Evolutionary conservation across 805 yeast species (phyloP), one percentile per base, ranked within the genome.

Genomic region (Candida namnaoensis): DNA sequence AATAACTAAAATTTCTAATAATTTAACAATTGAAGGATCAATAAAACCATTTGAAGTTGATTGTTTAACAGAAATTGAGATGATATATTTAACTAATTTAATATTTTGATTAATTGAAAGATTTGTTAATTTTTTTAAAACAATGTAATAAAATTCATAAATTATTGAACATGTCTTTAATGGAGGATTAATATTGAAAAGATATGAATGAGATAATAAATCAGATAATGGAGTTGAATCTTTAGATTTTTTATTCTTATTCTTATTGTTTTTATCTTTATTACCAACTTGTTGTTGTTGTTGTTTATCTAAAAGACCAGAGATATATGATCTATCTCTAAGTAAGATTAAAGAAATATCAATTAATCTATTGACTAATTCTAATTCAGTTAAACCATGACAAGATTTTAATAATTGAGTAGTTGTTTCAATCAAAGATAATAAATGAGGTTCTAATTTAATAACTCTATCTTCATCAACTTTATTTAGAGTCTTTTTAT

Each of bases 61-160:
- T 41, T 62, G 60, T 32, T 51, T 48, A 37, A 69, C 52, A 35
- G 71, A 56, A 43, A 58, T 66, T 4, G 66, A 41, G 5, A 76
- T 55, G 4, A 61, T 61, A 55, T 64, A 76, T 39, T 69, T 65
- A 47, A 67, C 65, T n/a, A 87, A 69, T 46, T 73, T 73, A 38
- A 78, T 69, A 45, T 83, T 75, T 49, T 79, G 79, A 2, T 83
- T 76, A 1, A 83, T 69, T 1, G 90, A 77, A 36, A 88, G 57
- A 1, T 64, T 60, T 9, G 62, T 64, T 39, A 73, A 68, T 42
- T 66, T 71, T 14, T 69, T 57, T 25, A 84, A 56, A 7, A 81
- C 60, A 1, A 64, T 53, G 14, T 58, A 63, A 44, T 84, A 69
- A 49, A 86, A 82, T 6, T 44, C 38, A 34, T 55, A 51, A 10